Percentiles rank a stretch among this genome's conserved stretches.
Evolutionary conservation across 768 basidiomycete species (phyloP).

Genomic region (Hygrocybe punicea): DNA sequence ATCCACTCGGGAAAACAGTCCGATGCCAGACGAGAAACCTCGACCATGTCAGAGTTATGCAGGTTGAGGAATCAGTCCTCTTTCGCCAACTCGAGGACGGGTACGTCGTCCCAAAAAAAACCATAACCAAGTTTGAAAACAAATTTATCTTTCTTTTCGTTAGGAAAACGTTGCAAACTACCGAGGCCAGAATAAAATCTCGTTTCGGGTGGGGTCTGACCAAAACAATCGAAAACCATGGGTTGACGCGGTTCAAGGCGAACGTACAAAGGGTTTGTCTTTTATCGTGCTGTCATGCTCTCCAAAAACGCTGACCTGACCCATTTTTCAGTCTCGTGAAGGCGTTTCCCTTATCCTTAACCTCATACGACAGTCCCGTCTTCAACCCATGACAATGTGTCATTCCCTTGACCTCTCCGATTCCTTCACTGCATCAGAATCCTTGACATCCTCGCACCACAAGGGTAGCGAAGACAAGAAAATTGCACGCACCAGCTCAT

Average conservation of each 20-base stretch:
- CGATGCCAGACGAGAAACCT: conserved; percentile 82
- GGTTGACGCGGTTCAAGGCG: conserved; percentile 77
- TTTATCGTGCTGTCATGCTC: conserved; percentile 11
- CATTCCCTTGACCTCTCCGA: conserved; percentile 12
- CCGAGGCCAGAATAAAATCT: conserved; percentile 84
- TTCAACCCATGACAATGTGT: conserved; percentile 53
- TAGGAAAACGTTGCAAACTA: conserved; percentile 80
- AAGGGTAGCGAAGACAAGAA: conserved; percentile 7
- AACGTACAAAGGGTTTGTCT: conserved; percentile 82
- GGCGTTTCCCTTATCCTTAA: conserved; percentile 81
- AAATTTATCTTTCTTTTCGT: conserved; percentile 3
- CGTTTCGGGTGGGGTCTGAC: conserved; percentile 89
- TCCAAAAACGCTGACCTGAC: not conserved
- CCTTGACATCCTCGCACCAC: conserved; percentile 1
- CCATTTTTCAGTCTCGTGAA: conserved; percentile 64
- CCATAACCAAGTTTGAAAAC: not conserved
- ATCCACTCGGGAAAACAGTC: conserved; percentile 74
- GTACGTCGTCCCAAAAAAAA: conserved; percentile 40
- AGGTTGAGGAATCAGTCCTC: conserved; percentile 78
- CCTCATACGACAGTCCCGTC: conserved; percentile 75
- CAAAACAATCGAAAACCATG: conserved; percentile 82
- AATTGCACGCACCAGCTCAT: conserved; percentile 20
- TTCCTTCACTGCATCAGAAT: conserved; percentile 12
- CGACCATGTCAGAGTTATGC: conserved; percentile 92
- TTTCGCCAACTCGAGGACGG: conserved; percentile 68